phyloP scores from a whole-genome alignment of 805 yeast species.

The Saccharomyces eubayanus region DNA sequence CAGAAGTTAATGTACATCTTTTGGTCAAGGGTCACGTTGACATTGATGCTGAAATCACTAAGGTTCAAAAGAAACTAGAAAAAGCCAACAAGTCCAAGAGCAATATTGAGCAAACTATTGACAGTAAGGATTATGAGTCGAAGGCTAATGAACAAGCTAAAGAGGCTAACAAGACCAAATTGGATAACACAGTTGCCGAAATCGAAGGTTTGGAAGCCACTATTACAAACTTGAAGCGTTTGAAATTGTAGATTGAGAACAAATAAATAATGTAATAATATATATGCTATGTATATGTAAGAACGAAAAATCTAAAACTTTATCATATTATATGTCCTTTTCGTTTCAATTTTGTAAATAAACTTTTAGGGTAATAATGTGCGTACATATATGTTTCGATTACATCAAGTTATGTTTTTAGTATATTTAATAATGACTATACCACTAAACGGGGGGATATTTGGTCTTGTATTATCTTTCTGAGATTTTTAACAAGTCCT shows the following conservation, averaged over 20 bases:
- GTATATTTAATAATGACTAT: neutral
- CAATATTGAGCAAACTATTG: constrained; percentile 60
- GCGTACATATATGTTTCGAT: neutral
- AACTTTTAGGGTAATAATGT: neutral
- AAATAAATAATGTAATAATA: constrained; percentile 1
- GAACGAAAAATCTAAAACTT: neutral
- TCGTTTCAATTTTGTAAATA: neutral
- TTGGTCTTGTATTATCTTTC: constrained; percentile 41
- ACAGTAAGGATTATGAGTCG: constrained; percentile 66
- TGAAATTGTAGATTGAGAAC: constrained; percentile 22
- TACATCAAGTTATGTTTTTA: neutral
- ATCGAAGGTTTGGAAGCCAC: constrained; percentile 84
- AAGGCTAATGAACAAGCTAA: constrained; percentile 81
- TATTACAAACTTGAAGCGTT: constrained; percentile 71
- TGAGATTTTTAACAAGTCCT: constrained; percentile 36
- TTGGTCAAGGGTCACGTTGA: constrained; percentile 93
- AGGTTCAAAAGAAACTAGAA: constrained; percentile 68
- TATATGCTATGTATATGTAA: neutral
- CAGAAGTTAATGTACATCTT: constrained; percentile 77
- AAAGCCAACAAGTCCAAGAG: constrained; percentile 53
- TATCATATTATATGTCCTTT: neutral
- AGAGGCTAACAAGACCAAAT: constrained; percentile 60
- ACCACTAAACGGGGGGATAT: constrained; percentile 20
- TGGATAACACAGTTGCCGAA: constrained; percentile 72
- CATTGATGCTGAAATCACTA: constrained; percentile 79